These are phyloP conservation scores for Colletotrichum simmondsii DNA, from an alignment of 2,329 filamentous ascomycete genomes.

Conservation along the genomic window DNA sequence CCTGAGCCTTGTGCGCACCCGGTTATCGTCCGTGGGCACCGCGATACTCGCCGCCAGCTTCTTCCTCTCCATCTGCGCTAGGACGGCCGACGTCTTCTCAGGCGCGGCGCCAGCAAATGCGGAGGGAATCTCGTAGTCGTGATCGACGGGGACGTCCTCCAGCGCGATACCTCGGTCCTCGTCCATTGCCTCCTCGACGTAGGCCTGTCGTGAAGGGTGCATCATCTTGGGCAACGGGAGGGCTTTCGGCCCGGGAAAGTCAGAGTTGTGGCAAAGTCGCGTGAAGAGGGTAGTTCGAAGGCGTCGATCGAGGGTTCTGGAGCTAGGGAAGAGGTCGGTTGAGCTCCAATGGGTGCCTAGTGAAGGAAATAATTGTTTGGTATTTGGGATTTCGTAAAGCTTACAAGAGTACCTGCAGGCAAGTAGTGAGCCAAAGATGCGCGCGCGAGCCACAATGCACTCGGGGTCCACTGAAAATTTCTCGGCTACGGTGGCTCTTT, in stretches of 20 bases:
- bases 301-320: not conserved
- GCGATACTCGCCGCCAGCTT: conserved; percentile 87
- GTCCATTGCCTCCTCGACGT: conserved; percentile 81
- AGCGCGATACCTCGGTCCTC: conserved; percentile 55
- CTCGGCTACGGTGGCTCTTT: conserved; percentile 41
- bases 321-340: not conserved
- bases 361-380: not conserved
- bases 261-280: not conserved
- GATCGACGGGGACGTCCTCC: conserved; percentile 71
- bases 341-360: conserved; percentile 15
- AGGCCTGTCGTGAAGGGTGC: conserved; percentile 91
- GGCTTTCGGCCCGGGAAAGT: not conserved
- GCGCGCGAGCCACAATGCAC: not conserved
- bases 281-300: not conserved
- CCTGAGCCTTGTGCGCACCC: conserved; percentile 83
- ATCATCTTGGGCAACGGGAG: conserved; percentile 62
- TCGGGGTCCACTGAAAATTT: conserved; percentile 37
- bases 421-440: not conserved
- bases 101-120: conserved; percentile 74
- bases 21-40: conserved; percentile 92
- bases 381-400: not conserved
- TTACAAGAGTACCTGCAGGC: not conserved
- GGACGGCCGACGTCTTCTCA: conserved; percentile 85
- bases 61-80: conserved; percentile 92
- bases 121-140: conserved; percentile 84